A percentile compares a stretch with the other conserved stretches of the same genome.
Conservation (phyloP, 805 yeast species). For the Yarrowia divulgata region DNA sequence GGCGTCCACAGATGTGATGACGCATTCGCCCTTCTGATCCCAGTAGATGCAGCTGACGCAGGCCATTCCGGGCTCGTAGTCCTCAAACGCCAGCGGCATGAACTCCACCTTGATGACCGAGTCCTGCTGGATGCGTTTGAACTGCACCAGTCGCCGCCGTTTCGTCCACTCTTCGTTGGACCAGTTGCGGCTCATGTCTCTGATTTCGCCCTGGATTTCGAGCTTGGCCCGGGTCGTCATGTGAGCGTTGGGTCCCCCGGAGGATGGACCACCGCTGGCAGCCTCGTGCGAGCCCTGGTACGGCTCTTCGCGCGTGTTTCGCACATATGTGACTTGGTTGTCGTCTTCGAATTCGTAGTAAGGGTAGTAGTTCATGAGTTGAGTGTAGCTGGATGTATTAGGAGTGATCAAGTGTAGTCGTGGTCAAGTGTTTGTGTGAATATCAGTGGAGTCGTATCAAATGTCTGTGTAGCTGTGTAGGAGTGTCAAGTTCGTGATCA, state of each 20-base stretch:
- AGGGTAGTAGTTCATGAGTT: conserved; percentile 38
- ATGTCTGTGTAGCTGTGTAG: too few species aligned
- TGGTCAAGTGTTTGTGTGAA: too few species aligned
- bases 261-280: too few species aligned
- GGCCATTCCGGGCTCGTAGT: conserved; percentile 54
- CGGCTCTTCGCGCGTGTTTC: conserved; percentile 37
- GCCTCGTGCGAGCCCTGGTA: conserved; percentile 36
- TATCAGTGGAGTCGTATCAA: too few species aligned
- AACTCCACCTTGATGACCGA: conserved; percentile 53
- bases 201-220: conserved; percentile 48
- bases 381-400: too few species aligned
- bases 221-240: conserved; percentile 45
- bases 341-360: conserved; percentile 37
- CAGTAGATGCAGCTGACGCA: conserved; percentile 68
- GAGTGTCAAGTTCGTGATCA: too few species aligned
- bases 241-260: neutral
- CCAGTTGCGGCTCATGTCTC: conserved; percentile 57
- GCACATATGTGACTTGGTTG: conserved; percentile 37
- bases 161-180: conserved; percentile 53
- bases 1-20: conserved; percentile 71
- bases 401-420: too few species aligned
- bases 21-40: conserved; percentile 57
- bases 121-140: conserved; percentile 53
- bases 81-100: conserved; percentile 51
- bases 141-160: conserved; percentile 59